Base-by-base conservation (phyloP, 2,329 filamentous ascomycete genomes). In the Didymella lethalis region DNA sequence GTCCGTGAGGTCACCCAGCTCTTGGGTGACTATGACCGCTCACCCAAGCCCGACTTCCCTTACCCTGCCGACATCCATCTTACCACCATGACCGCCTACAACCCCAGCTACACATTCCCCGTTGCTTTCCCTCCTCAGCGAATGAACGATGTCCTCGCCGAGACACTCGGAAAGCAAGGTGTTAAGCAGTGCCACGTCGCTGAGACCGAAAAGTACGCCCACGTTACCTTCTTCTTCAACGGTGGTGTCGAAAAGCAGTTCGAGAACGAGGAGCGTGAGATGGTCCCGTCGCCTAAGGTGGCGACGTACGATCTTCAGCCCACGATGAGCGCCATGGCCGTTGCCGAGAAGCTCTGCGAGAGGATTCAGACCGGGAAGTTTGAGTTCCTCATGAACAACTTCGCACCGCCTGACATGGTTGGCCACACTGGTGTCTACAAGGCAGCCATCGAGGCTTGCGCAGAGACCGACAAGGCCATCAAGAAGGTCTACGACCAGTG, bases 161-260 rank as follows among this genome's bases (percentile, higher is more conserved):
- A 99, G 83, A 98, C 93, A 88, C 86, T 99, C 23, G 88, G 90
- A 71, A 95, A 94, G 83, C 90, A 98, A 80, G 87, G 86, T 44
- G 84, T 96, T 63, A 89, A 93, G 83, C 95, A 99, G 82, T 95
- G 94, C 68, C 95, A 99, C 83, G 87, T 98, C 68, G 95, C 95
- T 57, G 95, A 99, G 86, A 99, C 95, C 2, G 95, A 99, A 81
- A 99, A 99, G 84, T 99, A 99, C 79, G 95, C 95, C 34, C 95
- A 99, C 82, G 95, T 99, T 65, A 98, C 95, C 57, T 98, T 98
- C 86, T 98, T 98, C 87, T 98, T 98, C 89, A 99, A 99, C 82
- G 95, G 95, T 57, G 95, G 95, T 75, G 91, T 97, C 52, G 95
- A 99, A 83, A 96, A 97, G 84, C 91, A 92, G 64, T 99, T 97